Conservation (phyloP, 208 protist species). For the Strigomonas galati region DNA sequence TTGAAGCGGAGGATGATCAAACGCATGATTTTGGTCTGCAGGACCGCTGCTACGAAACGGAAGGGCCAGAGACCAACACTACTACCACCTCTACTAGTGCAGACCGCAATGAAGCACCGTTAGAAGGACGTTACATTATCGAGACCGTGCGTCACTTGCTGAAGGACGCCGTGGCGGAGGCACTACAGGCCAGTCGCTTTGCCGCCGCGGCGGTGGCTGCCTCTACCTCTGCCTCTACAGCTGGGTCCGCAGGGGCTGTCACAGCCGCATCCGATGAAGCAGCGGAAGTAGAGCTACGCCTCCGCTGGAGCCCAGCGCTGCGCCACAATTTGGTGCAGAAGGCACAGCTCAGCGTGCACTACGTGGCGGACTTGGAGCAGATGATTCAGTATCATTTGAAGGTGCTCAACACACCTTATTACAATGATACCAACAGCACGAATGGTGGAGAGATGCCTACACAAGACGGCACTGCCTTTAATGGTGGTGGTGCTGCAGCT, state of each 20-base stretch:
- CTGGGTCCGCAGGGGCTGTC: neutral
- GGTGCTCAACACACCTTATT: conserved; percentile 28
- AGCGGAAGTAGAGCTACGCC: conserved; percentile 39
- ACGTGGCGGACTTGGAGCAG: conserved; percentile 54
- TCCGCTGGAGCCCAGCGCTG: conserved; percentile 42
- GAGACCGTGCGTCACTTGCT: conserved; percentile 57
- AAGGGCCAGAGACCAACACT: conserved; percentile 6
- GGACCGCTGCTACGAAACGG: conserved; percentile 1
- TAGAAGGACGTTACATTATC: conserved; percentile 49
- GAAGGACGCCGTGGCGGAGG: conserved; percentile 27
- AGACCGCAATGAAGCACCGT: neutral
- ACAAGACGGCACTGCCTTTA: neutral
- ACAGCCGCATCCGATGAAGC: conserved; percentile 15
- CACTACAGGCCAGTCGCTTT: conserved; percentile 35
- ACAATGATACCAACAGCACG: neutral
- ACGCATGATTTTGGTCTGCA: neutral
- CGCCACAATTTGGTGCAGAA: conserved; percentile 53
- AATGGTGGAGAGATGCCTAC: neutral
- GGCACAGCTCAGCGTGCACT: conserved; percentile 67
- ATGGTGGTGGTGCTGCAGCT: neutral
- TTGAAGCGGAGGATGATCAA: neutral
- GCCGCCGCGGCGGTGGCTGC: neutral
- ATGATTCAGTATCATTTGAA: conserved; percentile 36
- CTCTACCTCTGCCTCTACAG: no score
- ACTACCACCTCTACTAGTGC: no score